A percentile compares a stretch with the other conserved stretches of the same genome.
These are phyloP conservation scores for Penicillium palitans DNA, from an alignment of 2,329 filamentous ascomycete species.

Conservation along the genomic window DNA sequence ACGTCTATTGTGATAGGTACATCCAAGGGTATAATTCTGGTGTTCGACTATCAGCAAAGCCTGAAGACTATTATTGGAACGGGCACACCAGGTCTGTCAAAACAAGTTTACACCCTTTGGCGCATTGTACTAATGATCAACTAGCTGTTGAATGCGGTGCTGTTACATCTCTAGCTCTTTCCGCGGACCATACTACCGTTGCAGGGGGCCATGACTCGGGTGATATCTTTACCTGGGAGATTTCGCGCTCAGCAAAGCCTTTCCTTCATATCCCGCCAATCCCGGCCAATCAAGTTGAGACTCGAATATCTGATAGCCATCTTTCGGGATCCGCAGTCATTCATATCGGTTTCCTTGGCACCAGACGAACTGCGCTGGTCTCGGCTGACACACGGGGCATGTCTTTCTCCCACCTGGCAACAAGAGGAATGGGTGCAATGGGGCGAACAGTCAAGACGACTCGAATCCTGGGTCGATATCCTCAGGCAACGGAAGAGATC, in stretches of 20 bases:
- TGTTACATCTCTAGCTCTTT: conserved; percentile 83
- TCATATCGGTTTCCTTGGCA: conserved; percentile 93
- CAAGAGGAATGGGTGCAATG: conserved; percentile 81
- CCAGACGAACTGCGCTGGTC: conserved; percentile 87
- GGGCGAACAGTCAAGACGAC: conserved; percentile 85
- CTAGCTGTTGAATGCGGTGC: conserved; percentile 85
- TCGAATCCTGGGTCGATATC: conserved; percentile 87
- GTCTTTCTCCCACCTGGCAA: conserved; percentile 97
- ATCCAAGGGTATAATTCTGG: conserved; percentile 86
- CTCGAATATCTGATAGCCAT: conserved; percentile 77
- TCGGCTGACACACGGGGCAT: conserved; percentile 94
- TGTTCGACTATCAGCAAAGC: conserved; percentile 97
- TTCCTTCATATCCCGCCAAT: conserved; percentile 85
- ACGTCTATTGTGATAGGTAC: conserved; percentile 88
- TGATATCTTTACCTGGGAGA: conserved; percentile 96
- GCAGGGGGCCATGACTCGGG: conserved; percentile 88
- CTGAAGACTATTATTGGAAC: conserved; percentile 91
- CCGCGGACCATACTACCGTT: conserved; percentile 89
- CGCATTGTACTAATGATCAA: conserved; percentile 9
- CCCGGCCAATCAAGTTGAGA: conserved; percentile 63
- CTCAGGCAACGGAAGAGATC: conserved; percentile 61
- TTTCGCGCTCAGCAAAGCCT: conserved; percentile 74
- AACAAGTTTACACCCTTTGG: not conserved
- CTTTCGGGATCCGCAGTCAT: conserved; percentile 73
- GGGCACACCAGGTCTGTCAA: conserved; percentile 74